phyloP scores from a whole-genome alignment of 164 flowering plant species.

The Litsea cubeba region DNA sequence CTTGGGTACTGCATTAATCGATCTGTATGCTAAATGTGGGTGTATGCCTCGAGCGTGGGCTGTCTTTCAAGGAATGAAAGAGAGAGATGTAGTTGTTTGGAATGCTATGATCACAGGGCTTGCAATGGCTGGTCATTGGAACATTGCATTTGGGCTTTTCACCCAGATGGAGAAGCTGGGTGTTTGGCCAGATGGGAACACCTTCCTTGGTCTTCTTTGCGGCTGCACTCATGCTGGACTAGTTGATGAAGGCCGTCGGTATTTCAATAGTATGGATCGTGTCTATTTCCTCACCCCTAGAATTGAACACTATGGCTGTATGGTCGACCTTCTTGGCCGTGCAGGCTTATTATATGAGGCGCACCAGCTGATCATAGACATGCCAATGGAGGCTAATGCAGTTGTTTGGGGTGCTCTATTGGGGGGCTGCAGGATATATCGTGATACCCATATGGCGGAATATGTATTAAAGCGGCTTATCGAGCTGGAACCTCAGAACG shows the following conservation, averaged over 20 bases:
- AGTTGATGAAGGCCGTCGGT: constrained; percentile 25
- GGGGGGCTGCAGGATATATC: constrained; percentile 27
- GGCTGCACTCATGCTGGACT: constrained; percentile 30
- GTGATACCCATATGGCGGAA: constrained; percentile 24
- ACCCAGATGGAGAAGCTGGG: constrained; percentile 26
- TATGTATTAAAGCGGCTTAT: constrained; percentile 23
- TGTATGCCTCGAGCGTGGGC: constrained; percentile 22
- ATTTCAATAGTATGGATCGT: constrained; percentile 20
- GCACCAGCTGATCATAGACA: constrained; percentile 22
- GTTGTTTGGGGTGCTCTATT: constrained; percentile 33
- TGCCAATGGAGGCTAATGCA: constrained; percentile 35
- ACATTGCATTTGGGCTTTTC: constrained; percentile 23
- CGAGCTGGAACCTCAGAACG: constrained; percentile 26
- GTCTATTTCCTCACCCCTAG: constrained; percentile 18
- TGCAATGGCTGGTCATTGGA: constrained; percentile 25
- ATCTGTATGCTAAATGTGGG: constrained; percentile 72
- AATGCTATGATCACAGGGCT: constrained; percentile 30
- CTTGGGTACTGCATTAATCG: constrained; percentile 50
- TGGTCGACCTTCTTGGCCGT: constrained; percentile 33
- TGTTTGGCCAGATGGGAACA: constrained; percentile 25
- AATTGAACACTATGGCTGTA: constrained; percentile 35
- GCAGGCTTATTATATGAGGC: constrained; percentile 29
- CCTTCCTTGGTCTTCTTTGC: constrained; percentile 30
- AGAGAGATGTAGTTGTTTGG: constrained; percentile 31
- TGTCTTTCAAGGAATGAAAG: constrained; percentile 22